phyloP scores from a whole-genome alignment of 148 eudicot genomes.

The Agrostemma githago region DNA sequence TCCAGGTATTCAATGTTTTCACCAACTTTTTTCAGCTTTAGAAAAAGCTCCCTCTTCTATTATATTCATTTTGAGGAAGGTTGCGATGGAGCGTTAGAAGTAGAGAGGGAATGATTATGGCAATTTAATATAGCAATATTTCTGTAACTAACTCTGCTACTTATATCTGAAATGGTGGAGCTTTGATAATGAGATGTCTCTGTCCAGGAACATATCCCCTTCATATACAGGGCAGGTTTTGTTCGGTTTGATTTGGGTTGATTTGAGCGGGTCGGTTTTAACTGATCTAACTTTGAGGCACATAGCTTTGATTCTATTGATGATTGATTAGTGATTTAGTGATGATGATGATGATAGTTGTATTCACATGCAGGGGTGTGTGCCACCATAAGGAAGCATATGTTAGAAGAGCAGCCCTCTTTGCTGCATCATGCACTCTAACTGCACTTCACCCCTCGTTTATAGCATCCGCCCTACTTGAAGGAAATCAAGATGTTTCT shows the following conservation, averaged over 20 bases:
- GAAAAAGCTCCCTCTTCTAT: neutral
- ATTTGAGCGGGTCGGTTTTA: neutral
- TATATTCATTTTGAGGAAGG: neutral
- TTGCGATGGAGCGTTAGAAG: neutral
- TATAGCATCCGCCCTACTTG: conserved; percentile 72
- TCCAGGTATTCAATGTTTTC: conserved; percentile 48
- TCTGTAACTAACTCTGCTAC: neutral
- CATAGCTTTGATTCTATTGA: neutral
- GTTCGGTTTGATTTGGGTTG: neutral
- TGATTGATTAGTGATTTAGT: too few relatives aligned
- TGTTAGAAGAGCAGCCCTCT: conserved; percentile 80
- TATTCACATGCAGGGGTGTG: conserved; percentile 52
- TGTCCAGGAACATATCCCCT: neutral
- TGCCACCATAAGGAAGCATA: conserved; percentile 79
- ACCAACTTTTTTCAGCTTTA: neutral
- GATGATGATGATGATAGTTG: neutral
- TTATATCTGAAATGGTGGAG: neutral
- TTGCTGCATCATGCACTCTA: conserved; percentile 78
- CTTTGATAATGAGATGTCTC: neutral
- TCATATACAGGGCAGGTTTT: neutral
- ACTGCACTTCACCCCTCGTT: conserved; percentile 82
- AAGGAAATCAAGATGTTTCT: conserved; percentile 60
- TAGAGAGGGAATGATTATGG: neutral
- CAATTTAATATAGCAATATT: neutral
- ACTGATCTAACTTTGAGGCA: neutral